A percentile compares a stretch with the other conserved stretches of the same genome.
Conservation (phyloP, 768 basidiomycete genomes). For the Megacollybia marginata region DNA sequence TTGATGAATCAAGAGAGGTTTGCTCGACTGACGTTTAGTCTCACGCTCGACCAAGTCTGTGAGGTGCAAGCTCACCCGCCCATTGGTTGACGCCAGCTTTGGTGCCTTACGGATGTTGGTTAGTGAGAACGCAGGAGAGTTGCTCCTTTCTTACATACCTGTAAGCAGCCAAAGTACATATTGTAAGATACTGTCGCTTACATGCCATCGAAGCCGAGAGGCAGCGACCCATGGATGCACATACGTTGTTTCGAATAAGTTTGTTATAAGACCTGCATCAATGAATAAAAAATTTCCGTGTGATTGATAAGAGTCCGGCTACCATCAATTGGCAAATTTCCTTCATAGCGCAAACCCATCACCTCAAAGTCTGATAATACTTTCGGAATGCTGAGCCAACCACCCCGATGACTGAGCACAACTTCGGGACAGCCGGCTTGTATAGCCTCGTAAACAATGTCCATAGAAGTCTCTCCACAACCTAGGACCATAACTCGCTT, state of each 20-base stretch:
- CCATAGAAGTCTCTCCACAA: constrained; percentile 59
- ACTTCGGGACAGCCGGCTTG: constrained; percentile 47
- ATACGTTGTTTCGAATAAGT: constrained; percentile 47
- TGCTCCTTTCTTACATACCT: constrained; percentile 22
- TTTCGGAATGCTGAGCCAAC: constrained; percentile 53
- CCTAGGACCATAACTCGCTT: constrained; percentile 50
- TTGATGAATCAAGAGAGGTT: too few species aligned
- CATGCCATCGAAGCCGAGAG: constrained; percentile 46
- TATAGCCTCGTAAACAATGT: constrained; percentile 42
- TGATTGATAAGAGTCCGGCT: constrained; percentile 4
- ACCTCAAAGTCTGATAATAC: constrained; percentile 52
- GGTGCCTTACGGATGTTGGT: constrained; percentile 32
- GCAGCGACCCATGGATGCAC: constrained; percentile 57
- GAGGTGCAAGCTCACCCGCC: constrained; percentile 21
- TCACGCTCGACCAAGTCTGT: constrained; percentile 38
- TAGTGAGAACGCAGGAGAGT: constrained; percentile 20
- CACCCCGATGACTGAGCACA: constrained; percentile 37
- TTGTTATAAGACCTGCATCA: constrained; percentile 35
- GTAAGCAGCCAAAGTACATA: constrained; percentile 53
- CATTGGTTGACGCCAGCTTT: constrained; percentile 56
- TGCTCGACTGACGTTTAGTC: constrained; percentile 24
- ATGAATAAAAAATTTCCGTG: too few species aligned
- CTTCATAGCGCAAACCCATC: constrained; percentile 39
- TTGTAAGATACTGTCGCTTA: constrained; percentile 34
- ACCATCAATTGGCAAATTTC: constrained; percentile 26